Evolutionary conservation across 2,329 filamentous ascomycete genomes (phyloP), one percentile per base, ranked within the genome.

Genomic region (Fusarium drepaniforme): DNA sequence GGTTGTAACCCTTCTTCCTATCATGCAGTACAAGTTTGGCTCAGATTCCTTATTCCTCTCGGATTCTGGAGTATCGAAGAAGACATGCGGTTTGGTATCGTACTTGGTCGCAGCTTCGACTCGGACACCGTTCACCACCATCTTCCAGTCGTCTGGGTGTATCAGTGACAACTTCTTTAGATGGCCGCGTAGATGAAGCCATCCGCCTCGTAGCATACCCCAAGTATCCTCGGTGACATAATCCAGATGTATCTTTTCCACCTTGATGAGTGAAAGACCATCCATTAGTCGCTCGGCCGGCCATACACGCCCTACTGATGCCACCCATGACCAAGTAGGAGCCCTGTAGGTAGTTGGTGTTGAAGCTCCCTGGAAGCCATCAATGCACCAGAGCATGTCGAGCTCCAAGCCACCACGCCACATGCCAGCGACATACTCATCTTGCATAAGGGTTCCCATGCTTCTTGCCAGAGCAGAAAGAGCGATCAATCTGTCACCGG

Each of bases 371-470:
- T 2, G 1, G 15, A 12, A 8, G 46, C 11, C 9, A 9, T 18
- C 8, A 51, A 28, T 18, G 9, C 9, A 28, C 46, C 46, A 51
- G 5, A 51, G 25, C 16, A n/a, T 30, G 5, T 30, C 25, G 1
- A 28, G 16, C 25, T 66, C 70, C 15, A 73, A 25, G 37, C 30
- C 57, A 4, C 59, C 65, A 8, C 62, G 42, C 70, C 70, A 73
- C 67, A 75, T 73, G 11, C 70, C 67, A 9, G 67, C 57, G 6
- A 75, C 53, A 25, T 71, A 75, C 1, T 65, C 42, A n/a, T 73
- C 59, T 9, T 58, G n/a, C 5, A 63, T 6, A 12, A 71, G 9
- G 4, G 12, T 28, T 6, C 42, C 51, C 53, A 73, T 67, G 8
- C 18, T 49, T 35, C 65, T 75, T 7, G 65, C 67, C 12, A 73